Percentiles rank a stretch among this genome's conserved stretches.
phyloP scores from a whole-genome alignment of 2,329 filamentous ascomycete species.

The Dichotomopilus funicola region DNA sequence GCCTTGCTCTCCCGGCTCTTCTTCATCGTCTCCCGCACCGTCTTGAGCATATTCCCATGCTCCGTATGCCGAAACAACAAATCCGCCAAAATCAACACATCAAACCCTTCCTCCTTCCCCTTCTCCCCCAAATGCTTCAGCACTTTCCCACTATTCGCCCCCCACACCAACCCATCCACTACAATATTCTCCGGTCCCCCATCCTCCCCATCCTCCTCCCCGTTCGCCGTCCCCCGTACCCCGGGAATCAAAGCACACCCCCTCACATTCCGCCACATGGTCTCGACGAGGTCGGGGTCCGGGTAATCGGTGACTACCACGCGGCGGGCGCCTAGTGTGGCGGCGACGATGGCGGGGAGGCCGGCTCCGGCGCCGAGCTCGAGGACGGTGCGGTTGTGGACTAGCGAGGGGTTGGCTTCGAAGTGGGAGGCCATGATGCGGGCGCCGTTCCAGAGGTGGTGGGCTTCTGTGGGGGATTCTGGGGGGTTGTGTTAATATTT shows the following conservation, averaged over 20 bases:
- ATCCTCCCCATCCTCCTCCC: conserved; percentile 27
- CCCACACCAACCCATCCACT: conserved; percentile 78
- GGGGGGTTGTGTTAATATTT: neutral
- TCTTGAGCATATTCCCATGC: conserved; percentile 69
- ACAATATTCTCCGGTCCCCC: conserved; percentile 33
- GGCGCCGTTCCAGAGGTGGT: conserved; percentile 86
- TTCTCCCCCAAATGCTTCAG: conserved; percentile 48
- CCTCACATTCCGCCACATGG: conserved; percentile 69
- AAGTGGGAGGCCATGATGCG: conserved; percentile 73
- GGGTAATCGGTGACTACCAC: conserved; percentile 86
- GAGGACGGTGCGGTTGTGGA: conserved; percentile 65
- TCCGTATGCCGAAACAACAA: conserved; percentile 87
- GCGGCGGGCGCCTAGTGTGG: conserved; percentile 60
- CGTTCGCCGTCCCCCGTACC: conserved; percentile 34
- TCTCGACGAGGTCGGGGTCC: conserved; percentile 73
- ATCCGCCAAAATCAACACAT: conserved; percentile 80
- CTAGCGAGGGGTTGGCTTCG: conserved; percentile 58
- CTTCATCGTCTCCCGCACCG: conserved; percentile 61
- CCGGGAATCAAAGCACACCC: conserved; percentile 41
- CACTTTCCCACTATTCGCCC: conserved; percentile 54
- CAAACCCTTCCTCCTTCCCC: conserved; percentile 49
- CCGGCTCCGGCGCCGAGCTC: conserved; percentile 88
- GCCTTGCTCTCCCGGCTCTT: conserved; percentile 52
- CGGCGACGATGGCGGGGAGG: conserved; percentile 72
- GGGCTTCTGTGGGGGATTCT: conserved; percentile 79